Evolutionary conservation across 805 yeast species (phyloP).

Genomic region (Yamadazyma kitorensis): DNA sequence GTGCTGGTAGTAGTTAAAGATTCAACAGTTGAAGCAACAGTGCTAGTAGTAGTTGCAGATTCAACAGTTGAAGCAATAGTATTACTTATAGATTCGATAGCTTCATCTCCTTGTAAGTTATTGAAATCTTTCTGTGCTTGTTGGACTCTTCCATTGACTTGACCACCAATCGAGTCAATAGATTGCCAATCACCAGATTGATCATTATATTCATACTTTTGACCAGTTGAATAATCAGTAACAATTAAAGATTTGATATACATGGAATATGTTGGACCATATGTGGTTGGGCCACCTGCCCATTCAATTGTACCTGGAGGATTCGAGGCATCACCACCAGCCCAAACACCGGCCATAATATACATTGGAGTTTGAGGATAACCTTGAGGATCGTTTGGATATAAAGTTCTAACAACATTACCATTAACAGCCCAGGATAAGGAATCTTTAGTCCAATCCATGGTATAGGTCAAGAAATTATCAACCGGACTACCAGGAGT

Average conservation of each 20-base stretch:
- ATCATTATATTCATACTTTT: slow-evolving; percentile 53
- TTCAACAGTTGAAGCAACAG: slow-evolving; percentile 2
- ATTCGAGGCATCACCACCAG: slow-evolving; percentile 73
- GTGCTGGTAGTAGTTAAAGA: neutral
- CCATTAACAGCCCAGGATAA: slow-evolving; percentile 78
- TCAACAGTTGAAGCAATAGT: neutral
- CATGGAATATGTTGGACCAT: slow-evolving; percentile 69
- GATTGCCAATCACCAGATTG: slow-evolving; percentile 58
- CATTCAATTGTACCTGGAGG: slow-evolving; percentile 70
- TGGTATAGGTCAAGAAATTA: slow-evolving; percentile 69
- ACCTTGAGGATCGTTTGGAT: slow-evolving; percentile 55
- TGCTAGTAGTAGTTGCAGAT: slow-evolving; percentile 2
- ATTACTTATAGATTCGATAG: slow-evolving; percentile 9
- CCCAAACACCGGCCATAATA: slow-evolving; percentile 70
- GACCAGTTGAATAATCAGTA: slow-evolving; percentile 69
- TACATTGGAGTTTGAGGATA: slow-evolving; percentile 93
- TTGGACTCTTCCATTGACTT: slow-evolving; percentile 55
- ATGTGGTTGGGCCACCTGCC: slow-evolving; percentile 79
- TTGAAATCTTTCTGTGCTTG: slow-evolving; percentile 38
- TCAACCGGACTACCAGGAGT: slow-evolving; percentile 53
- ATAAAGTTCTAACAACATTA: slow-evolving; percentile 58
- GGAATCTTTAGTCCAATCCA: slow-evolving; percentile 75
- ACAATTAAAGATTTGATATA: slow-evolving; percentile 55
- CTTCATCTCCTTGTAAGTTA: slow-evolving; percentile 30
- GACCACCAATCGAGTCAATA: slow-evolving; percentile 55